These are phyloP conservation scores for Hypoxylon perforatum DNA, from an alignment of 495 filamentous ascomycete species.

Conservation along the genomic window DNA sequence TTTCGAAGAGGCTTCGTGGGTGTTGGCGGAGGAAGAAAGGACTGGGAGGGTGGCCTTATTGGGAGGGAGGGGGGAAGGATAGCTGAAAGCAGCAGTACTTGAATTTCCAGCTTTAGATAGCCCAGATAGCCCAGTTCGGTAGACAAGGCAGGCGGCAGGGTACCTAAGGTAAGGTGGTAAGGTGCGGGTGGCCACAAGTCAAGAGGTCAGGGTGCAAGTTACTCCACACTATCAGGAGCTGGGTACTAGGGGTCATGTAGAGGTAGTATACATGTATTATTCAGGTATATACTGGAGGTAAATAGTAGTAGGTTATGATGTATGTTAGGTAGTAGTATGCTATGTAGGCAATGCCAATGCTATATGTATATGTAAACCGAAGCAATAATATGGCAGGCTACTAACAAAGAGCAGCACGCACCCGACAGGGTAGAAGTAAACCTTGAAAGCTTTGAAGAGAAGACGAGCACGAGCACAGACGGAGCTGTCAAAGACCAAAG, in stretches of 20 bases:
- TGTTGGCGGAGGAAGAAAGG: constrained; percentile 40
- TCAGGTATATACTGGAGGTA: too few relatives aligned
- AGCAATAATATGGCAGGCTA: too few relatives aligned
- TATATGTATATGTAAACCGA: not conserved
- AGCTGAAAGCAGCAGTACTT: constrained; percentile 39
- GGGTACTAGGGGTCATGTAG: not conserved
- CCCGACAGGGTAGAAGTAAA: constrained; percentile 34
- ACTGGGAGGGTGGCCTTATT: constrained; percentile 50
- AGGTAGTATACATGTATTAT: not conserved
- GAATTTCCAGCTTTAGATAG: constrained; percentile 38
- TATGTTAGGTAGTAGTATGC: too few relatives aligned
- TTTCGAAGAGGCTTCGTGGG: constrained; percentile 53
- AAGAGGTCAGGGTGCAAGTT: constrained; percentile 12
- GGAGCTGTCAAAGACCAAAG: constrained; percentile 16
- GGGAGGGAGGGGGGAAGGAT: constrained; percentile 46
- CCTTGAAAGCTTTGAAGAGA: constrained; percentile 27
- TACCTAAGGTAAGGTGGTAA: constrained; percentile 5
- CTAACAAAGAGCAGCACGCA: constrained; percentile 28
- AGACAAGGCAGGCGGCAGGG: constrained; percentile 17
- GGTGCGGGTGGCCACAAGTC: constrained; percentile 2
- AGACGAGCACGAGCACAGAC: constrained; percentile 21
- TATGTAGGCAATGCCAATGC: too few relatives aligned
- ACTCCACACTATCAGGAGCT: constrained; percentile 9
- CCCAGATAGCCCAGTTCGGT: constrained; percentile 9
- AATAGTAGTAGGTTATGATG: too few relatives aligned